phyloP scores from a whole-genome alignment of 495 filamentous ascomycete genomes.

The Talaromyces proteolyticus region DNA sequence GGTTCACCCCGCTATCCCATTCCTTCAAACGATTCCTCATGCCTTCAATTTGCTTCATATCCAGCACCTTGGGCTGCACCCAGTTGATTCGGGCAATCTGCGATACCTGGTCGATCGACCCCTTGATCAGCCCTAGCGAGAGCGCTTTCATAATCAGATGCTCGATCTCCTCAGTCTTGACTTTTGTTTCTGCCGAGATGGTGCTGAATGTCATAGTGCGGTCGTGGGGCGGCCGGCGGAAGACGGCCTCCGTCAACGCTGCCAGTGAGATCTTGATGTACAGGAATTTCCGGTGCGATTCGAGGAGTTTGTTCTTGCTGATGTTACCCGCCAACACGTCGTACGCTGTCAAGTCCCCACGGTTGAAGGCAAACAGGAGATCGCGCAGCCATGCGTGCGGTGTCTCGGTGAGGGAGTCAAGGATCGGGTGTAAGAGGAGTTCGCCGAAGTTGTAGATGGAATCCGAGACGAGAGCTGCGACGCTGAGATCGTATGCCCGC shows the following conservation, averaged over 20 bases:
- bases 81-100: conserved; percentile 92
- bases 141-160: conserved; percentile 98
- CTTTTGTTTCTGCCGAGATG: conserved; percentile 88
- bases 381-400: conserved; percentile 79
- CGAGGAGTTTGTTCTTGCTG: conserved; percentile 68
- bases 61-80: conserved; percentile 87
- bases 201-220: conserved; percentile 85
- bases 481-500: conserved; percentile 85
- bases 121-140: conserved; percentile 81
- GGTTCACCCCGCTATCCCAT: conserved; percentile 93
- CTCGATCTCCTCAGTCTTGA: conserved; percentile 85
- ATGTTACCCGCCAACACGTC: conserved; percentile 75
- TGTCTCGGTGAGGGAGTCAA: conserved; percentile 68
- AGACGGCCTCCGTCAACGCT: conserved; percentile 92
- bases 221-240: conserved; percentile 91
- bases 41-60: conserved; percentile 91
- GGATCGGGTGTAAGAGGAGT: conserved; percentile 93
- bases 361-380: conserved; percentile 95
- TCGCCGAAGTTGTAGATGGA: conserved; percentile 99
- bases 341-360: conserved; percentile 84
- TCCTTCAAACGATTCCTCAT: conserved; percentile 85
- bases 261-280: conserved; percentile 97
- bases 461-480: conserved; percentile 88
- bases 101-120: conserved; percentile 94
- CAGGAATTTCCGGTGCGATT: conserved; percentile 73